Evolutionary conservation across 2,329 filamentous ascomycete genomes (phyloP).

Genomic region (Claviceps sorghi): DNA sequence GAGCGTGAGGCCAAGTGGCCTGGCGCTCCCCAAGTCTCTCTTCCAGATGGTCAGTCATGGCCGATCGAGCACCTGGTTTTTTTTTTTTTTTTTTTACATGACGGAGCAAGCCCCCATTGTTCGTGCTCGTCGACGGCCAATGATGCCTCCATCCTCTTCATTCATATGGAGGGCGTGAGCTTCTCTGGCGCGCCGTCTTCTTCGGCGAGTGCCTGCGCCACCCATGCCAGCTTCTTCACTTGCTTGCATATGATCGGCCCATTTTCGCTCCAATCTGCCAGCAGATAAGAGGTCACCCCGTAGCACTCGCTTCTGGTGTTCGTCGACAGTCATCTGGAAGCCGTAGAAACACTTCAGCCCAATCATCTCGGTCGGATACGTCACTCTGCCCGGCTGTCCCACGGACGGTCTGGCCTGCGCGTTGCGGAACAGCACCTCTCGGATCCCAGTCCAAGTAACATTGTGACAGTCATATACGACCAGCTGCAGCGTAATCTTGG

Average conservation of each 20-base stretch:
- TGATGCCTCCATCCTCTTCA: constrained; percentile 56
- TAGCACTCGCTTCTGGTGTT: constrained; percentile 77
- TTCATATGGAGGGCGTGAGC: constrained; percentile 67
- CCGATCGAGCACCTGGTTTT: background rate
- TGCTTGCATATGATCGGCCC: constrained; percentile 89
- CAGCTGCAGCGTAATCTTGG: constrained; percentile 53
- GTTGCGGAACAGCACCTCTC: constrained; percentile 75
- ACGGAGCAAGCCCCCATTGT: constrained; percentile 47
- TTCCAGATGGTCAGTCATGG: background rate
- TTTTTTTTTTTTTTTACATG: constrained; percentile 38
- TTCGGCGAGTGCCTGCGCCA: constrained; percentile 51
- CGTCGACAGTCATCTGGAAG: constrained; percentile 88
- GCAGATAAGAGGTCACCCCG: constrained; percentile 63
- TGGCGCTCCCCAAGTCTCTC: background rate
- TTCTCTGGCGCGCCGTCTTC: constrained; percentile 65
- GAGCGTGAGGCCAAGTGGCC: too few relatives aligned
- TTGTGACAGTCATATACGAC: constrained; percentile 85
- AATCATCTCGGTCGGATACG: constrained; percentile 66
- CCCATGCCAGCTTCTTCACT: constrained; percentile 65
- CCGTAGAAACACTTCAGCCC: constrained; percentile 86
- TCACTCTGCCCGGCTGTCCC: constrained; percentile 24
- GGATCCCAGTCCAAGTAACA: constrained; percentile 82
- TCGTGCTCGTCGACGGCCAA: constrained; percentile 45
- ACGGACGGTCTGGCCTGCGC: constrained; percentile 49
- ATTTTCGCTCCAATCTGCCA: constrained; percentile 69